Evolutionary conservation across 2,329 filamentous ascomycete species (phyloP), one percentile per base, ranked within the genome.

Genomic region (Botryotinia narcissicola): DNA sequence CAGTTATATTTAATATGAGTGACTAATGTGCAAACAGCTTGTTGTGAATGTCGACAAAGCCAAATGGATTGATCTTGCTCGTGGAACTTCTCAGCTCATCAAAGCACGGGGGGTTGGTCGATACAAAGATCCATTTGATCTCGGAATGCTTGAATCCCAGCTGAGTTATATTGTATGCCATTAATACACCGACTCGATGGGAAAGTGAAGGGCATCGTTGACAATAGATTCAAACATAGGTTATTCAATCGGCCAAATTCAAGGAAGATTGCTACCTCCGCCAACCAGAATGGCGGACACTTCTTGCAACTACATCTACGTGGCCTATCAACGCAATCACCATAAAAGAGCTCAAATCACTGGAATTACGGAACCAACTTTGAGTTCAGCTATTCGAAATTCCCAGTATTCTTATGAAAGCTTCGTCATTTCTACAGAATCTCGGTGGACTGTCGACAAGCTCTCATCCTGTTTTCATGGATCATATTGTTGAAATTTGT

Each of bases 111-210:
- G 75, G 16, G 62, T 70, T 3, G 8, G 70, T 20, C 60, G 74
- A 42, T 75, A 77, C 69, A 71, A 35, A 22, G 68, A 62, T 29
- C 32, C 57, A 20, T 77, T 77, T 40, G 76, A 77, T 42, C 69
- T 67, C 4, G 73, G 64, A 10, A 75, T 77, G 73, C 73, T 77
- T 5, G 73, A 76, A 54, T 76, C 73, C 4, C 76, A 77, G 51
- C 64, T 76, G 5, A 64, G 67, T 29, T 74, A 72, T 32, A 70
- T 76, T 29, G 76, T 76, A 73, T 44, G 74, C 40, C 0, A 4
- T 16, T 7, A 20, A 7, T 44, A 18, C 35, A 48, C 10, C 16
- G 37, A 35, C 20, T 29, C 5, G 7, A 57, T n/a, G 16, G 4
- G 60, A 59, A 29, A 6, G 37, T 18, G 4, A 4, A 16, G 62